phyloP scores from a whole-genome alignment of 2,329 filamentous ascomycete species.

The Podosphaera xanthii region DNA sequence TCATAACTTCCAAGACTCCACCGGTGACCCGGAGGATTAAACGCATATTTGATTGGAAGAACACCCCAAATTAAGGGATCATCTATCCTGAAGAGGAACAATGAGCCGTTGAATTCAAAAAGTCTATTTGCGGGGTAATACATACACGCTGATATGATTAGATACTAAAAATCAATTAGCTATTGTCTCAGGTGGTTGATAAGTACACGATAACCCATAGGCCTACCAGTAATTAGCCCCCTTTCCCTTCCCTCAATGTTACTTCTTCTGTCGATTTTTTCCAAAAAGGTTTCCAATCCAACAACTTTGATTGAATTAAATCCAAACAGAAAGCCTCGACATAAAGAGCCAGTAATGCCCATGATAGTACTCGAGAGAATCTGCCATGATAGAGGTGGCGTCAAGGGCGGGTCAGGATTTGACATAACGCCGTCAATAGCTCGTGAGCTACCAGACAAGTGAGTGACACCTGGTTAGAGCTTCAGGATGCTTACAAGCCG shows the following conservation, averaged over 20 bases:
- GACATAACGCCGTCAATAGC: neutral
- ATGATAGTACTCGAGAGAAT: constrained; percentile 51
- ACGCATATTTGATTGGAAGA: constrained; percentile 50
- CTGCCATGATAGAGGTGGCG: constrained; percentile 36
- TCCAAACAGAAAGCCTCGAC: constrained; percentile 50
- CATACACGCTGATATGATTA: constrained; percentile 76
- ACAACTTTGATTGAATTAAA: constrained; percentile 54
- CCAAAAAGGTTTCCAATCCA: constrained; percentile 54
- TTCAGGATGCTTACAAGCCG: neutral
- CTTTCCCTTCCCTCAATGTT: constrained; percentile 42
- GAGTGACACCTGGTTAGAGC: neutral
- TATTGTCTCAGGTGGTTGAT: neutral
- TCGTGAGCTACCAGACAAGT: neutral
- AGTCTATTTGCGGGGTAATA: constrained; percentile 13
- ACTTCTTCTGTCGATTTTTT: constrained; percentile 49
- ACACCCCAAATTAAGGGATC: constrained; percentile 89
- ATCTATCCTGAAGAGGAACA: constrained; percentile 41
- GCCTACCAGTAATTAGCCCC: constrained; percentile 59
- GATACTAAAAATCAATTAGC: constrained; percentile 35
- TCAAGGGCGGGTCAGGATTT: constrained; percentile 1
- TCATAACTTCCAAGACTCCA: constrained; percentile 88
- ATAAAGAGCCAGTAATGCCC: constrained; percentile 47
- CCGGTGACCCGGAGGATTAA: constrained; percentile 52
- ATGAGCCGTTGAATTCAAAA: neutral
- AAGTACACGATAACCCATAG: neutral